phyloP scores from a whole-genome alignment of 2,329 filamentous ascomycete species.

The Colletotrichum chrysophilum region DNA sequence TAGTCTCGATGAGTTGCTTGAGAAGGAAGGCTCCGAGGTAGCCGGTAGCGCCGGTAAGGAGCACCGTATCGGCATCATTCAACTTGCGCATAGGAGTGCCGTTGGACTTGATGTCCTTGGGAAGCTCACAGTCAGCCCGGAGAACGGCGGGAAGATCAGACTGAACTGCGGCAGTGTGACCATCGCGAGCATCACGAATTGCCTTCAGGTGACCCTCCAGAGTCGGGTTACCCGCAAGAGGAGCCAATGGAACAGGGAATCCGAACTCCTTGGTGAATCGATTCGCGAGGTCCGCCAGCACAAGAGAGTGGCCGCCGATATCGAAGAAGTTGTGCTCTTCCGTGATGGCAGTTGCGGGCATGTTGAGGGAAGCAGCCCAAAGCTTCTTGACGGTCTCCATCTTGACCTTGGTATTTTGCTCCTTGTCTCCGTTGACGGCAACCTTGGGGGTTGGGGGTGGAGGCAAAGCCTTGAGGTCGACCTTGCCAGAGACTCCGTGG shows the following conservation, averaged over 20 bases:
- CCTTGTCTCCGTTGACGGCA: constrained; percentile 43
- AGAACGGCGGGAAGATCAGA: constrained; percentile 75
- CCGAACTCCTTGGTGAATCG: constrained; percentile 73
- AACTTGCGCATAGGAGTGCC: constrained; percentile 61
- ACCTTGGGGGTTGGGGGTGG: constrained; percentile 62
- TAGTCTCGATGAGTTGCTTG: constrained; percentile 69
- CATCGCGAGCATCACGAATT: constrained; percentile 73
- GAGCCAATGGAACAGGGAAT: constrained; percentile 73
- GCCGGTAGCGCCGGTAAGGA: constrained; percentile 78
- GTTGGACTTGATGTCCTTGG: constrained; percentile 70
- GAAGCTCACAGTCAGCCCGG: constrained; percentile 68
- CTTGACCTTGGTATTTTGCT: constrained; percentile 66
- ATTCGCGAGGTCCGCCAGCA: constrained; percentile 78
- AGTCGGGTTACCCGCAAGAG: constrained; percentile 74
- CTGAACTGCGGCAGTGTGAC: constrained; percentile 76
- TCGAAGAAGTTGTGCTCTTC: constrained; percentile 82
- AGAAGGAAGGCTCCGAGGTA: constrained; percentile 80
- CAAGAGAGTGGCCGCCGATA: constrained; percentile 78
- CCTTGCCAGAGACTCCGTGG: constrained; percentile 80
- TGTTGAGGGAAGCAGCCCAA: constrained; percentile 74
- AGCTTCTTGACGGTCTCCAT: constrained; percentile 71
- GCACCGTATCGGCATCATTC: constrained; percentile 69
- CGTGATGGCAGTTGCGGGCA: constrained; percentile 67
- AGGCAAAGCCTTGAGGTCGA: constrained; percentile 74
- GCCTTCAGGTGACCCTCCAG: constrained; percentile 75